Evolutionary conservation across 495 filamentous ascomycete species (phyloP), one percentile per base, ranked within the genome.

Genomic region (Daldinia grandis): DNA sequence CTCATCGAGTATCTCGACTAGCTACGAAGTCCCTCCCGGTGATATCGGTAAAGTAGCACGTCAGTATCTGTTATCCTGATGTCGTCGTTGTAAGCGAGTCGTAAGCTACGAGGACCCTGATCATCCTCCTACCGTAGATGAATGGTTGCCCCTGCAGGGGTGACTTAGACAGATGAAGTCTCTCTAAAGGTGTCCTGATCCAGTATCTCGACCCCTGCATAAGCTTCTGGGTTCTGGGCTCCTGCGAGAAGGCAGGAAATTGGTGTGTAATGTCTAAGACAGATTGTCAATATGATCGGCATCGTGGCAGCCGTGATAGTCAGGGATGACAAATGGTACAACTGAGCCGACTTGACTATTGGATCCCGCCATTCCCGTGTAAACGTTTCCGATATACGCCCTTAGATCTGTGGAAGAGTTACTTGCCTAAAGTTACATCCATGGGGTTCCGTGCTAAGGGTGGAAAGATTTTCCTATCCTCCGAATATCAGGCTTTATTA

Each of bases 391-490:
- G 69, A 74, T 76, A 72, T 44, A 72, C 62, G 69, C 55, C 72
- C 15, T 62, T 61, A 62, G 53, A 55, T 59, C 62, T 58, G 51
- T 66, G 44, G 62, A 42, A 58, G 59, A 58, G 69, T 17, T 71
- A 28, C 55, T 71, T 66, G 69, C 74, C 69, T 76, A 76, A 76
- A 69, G 72, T 69, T 75, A 64, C 66, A 69, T 31, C 49, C 58
- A 66, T 61, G 30, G 30, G 53, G 62, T 64, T 76, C 74, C 74
- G 72, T 66, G 64, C 74, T 76, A 31, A 76, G 72, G 72, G 72
- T 69, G 74, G 74, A 75, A 76, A 71, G 72, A 76, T 76, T 69
- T 66, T 71, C 74, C 72, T 71, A 61, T 71, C 58, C 61, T 51
- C 74, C 74, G 74, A 64, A 68, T 58, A 66, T 71, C 64, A 73